A percentile compares a stretch with the other conserved stretches of the same genome.
Conservation (phyloP, 2,329 filamentous ascomycete genomes). For the Paraphaeosphaeria minitans region DNA sequence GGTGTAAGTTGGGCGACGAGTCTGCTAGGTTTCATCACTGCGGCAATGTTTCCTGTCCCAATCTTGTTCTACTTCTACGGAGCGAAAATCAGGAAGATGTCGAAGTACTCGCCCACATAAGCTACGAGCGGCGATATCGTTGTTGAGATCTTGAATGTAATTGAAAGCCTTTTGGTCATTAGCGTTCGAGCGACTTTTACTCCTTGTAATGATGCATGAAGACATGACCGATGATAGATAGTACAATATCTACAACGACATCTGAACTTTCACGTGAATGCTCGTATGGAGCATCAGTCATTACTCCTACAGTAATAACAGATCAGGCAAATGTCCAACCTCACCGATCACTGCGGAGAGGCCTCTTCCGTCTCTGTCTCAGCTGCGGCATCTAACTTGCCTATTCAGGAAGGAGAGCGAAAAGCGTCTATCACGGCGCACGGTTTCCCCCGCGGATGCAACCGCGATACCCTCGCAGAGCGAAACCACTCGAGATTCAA, state of each 20-base stretch:
- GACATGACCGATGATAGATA: neutral
- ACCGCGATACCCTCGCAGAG: no score
- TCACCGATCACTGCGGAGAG: neutral
- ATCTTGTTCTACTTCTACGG: slow-evolving; percentile 12
- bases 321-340: neutral
- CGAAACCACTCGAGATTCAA: neutral
- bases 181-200: neutral
- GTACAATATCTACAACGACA: neutral
- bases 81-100: slow-evolving; percentile 8
- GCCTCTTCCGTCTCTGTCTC: neutral
- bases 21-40: slow-evolving; percentile 8
- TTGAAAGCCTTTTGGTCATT: neutral
- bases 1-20: slow-evolving; percentile 9
- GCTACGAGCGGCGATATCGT: neutral
- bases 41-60: slow-evolving; percentile 8
- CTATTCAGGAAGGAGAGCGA: neutral
- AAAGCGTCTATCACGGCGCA: neutral
- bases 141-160: neutral
- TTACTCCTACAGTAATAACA: neutral
- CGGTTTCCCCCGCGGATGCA: neutral
- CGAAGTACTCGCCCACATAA: slow-evolving; percentile 1
- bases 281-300: neutral
- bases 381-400: neutral
- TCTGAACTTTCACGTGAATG: neutral
- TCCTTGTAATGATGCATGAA: neutral